Evolutionary conservation across 768 basidiomycete genomes (phyloP).

Genomic region (Pholiota conissans): DNA sequence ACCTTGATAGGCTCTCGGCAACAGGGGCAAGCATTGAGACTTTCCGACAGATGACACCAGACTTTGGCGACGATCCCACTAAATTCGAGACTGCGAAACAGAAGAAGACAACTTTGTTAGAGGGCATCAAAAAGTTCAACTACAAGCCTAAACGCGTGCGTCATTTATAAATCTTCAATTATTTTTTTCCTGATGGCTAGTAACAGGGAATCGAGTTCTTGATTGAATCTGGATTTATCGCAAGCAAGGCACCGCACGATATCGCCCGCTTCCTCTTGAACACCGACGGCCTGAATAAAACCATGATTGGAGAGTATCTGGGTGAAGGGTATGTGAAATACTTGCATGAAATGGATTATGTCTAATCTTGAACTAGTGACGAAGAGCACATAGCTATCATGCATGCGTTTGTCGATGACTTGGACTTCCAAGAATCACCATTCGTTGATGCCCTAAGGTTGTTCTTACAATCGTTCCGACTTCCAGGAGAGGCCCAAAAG

Average conservation of each 20-base stretch:
- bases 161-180: background rate
- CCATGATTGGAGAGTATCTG: slow-evolving; percentile 96
- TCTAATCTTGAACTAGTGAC: slow-evolving; percentile 51
- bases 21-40: slow-evolving; percentile 50
- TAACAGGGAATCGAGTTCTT: slow-evolving; percentile 85
- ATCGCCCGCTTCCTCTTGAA: slow-evolving; percentile 83
- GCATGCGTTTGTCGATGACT: slow-evolving; percentile 94
- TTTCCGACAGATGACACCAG: slow-evolving; percentile 71
- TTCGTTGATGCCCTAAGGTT: slow-evolving; percentile 90
- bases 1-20: slow-evolving; percentile 53
- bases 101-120: slow-evolving; percentile 90
- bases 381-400: slow-evolving; percentile 89
- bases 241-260: slow-evolving; percentile 66
- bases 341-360: background rate
- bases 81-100: slow-evolving; percentile 95
- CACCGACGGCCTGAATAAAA: slow-evolving; percentile 92
- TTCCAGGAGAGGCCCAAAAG: slow-evolving; percentile 97
- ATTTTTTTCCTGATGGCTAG: background rate
- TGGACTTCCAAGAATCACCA: slow-evolving; percentile 78
- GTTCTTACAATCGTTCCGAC: slow-evolving; percentile 93
- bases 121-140: slow-evolving; percentile 97
- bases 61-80: slow-evolving; percentile 84
- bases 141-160: slow-evolving; percentile 95
- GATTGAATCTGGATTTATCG: slow-evolving; percentile 85
- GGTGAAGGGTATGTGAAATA: slow-evolving; percentile 81